These are phyloP conservation scores for Trapa bicornis DNA, from an alignment of 345 rosid species.

Conservation along the genomic window DNA sequence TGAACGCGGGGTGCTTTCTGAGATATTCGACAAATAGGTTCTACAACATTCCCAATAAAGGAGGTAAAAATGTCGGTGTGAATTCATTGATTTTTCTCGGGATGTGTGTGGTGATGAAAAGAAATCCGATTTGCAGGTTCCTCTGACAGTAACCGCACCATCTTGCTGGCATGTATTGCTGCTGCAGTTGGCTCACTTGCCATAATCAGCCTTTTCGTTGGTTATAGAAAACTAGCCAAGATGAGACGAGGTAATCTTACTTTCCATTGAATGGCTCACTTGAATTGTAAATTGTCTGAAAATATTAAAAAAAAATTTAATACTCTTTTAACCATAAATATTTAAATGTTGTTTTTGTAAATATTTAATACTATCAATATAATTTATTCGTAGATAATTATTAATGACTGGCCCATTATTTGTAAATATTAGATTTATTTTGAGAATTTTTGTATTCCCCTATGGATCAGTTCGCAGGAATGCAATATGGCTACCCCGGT, in stretches of 20 bases:
- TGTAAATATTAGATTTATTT: no score
- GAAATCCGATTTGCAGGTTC: slow-evolving; percentile 8
- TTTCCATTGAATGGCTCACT: neutral
- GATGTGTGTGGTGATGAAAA: neutral
- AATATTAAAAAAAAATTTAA: no score
- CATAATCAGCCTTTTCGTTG: slow-evolving; percentile 6
- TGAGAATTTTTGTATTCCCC: neutral
- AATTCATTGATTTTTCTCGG: neutral
- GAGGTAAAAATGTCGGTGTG: slow-evolving; percentile 2
- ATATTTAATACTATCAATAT: no score
- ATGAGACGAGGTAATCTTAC: slow-evolving; percentile 3
- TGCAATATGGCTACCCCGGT: slow-evolving; percentile 6
- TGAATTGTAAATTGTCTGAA: no score
- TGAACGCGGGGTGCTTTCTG: slow-evolving; percentile 51
- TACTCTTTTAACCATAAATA: no score
- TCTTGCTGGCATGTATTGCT: slow-evolving; percentile 2
- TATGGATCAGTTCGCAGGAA: neutral
- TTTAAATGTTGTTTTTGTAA: no score
- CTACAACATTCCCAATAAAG: slow-evolving; percentile 13
- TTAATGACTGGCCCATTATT: no score
- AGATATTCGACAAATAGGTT: slow-evolving; percentile 42
- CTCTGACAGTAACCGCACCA: neutral
- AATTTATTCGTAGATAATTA: no score
- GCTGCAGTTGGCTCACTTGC: slow-evolving; percentile 3
- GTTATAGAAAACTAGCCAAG: slow-evolving; percentile 5